Percentiles rank a stretch among this genome's conserved stretches.
Evolutionary conservation across 2,329 filamentous ascomycete genomes (phyloP).

Genomic region (Verticillium alfalfae): DNA sequence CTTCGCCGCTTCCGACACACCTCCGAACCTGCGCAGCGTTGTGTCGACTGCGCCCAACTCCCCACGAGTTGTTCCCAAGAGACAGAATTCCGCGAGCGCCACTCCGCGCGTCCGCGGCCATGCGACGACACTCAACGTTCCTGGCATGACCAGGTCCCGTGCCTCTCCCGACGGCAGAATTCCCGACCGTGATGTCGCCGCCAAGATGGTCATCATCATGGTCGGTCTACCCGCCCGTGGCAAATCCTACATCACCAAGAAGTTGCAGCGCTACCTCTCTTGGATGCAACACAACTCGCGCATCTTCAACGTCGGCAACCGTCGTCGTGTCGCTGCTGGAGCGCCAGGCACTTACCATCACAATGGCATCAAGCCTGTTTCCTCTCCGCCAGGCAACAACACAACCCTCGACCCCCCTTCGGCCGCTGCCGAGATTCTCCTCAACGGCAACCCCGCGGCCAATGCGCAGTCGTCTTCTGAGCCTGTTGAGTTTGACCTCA

Average conservation of each 20-base stretch:
- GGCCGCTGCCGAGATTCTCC: slow-evolving; percentile 51
- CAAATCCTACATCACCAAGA: slow-evolving; percentile 99
- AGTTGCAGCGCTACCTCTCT: slow-evolving; percentile 88
- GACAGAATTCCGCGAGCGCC: slow-evolving; percentile 68
- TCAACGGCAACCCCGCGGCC: slow-evolving; percentile 46
- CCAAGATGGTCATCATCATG: slow-evolving; percentile 98
- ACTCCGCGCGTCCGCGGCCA: slow-evolving; percentile 76
- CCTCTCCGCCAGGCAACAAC: slow-evolving; percentile 26
- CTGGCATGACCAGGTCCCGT: slow-evolving; percentile 89
- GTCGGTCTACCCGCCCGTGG: slow-evolving; percentile 90
- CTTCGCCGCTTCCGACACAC: slow-evolving; percentile 35
- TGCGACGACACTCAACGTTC: slow-evolving; percentile 93
- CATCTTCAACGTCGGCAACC: slow-evolving; percentile 97
- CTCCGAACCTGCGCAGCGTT: slow-evolving; percentile 50
- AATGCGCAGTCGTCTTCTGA: slow-evolving; percentile 24
- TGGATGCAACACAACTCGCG: slow-evolving; percentile 95
- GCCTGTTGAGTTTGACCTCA: slow-evolving; percentile 25
- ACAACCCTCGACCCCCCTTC: slow-evolving; percentile 36
- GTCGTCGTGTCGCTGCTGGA: slow-evolving; percentile 74
- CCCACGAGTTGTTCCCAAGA: slow-evolving; percentile 55
- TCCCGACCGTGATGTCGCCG: slow-evolving; percentile 85
- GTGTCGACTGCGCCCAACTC: slow-evolving; percentile 54
- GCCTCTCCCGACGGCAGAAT: slow-evolving; percentile 95
- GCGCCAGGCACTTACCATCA: slow-evolving; percentile 25
- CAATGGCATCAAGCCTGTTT: slow-evolving; percentile 25